Evolutionary conservation across 208 protist species (phyloP).

Genomic region (Leishmania arabica): DNA sequence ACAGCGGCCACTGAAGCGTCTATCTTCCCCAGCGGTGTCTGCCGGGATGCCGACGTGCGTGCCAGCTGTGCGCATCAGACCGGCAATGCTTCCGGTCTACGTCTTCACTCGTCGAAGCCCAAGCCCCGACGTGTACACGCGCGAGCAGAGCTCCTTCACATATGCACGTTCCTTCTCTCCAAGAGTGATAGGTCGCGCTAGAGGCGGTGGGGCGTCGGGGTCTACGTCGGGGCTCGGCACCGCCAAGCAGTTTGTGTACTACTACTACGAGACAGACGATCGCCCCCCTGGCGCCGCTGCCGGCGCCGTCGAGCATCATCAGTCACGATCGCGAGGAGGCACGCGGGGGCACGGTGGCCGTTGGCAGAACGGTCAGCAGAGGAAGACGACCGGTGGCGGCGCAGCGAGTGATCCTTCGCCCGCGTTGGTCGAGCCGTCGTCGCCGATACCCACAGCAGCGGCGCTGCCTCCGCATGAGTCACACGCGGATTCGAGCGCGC

Average conservation of each 20-base stretch:
- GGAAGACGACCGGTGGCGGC: background rate
- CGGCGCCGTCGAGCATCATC: background rate
- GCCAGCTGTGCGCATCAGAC: slow-evolving; percentile 10
- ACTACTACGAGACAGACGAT: slow-evolving; percentile 34
- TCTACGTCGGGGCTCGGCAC: background rate
- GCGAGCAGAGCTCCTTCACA: slow-evolving; percentile 28
- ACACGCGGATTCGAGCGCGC: background rate
- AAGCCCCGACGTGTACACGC: slow-evolving; percentile 54
- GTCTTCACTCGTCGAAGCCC: slow-evolving; percentile 65
- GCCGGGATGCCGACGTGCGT: background rate
- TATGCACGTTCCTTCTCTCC: background rate
- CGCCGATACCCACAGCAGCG: background rate
- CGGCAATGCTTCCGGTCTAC: slow-evolving; percentile 64
- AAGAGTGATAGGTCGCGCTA: background rate
- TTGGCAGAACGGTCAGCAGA: too few species aligned
- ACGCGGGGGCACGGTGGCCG: background rate
- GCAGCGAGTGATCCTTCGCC: background rate
- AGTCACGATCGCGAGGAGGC: background rate
- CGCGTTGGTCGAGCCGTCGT: background rate
- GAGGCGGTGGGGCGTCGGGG: background rate
- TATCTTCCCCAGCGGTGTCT: background rate
- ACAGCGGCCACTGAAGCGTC: background rate
- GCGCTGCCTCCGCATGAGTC: background rate
- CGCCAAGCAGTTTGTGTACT: slow-evolving; percentile 41
- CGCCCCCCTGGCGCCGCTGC: background rate